These are phyloP conservation scores for Saprolegnia parasitica DNA, from an alignment of 352 stramenopile species.

Conservation along the genomic window DNA sequence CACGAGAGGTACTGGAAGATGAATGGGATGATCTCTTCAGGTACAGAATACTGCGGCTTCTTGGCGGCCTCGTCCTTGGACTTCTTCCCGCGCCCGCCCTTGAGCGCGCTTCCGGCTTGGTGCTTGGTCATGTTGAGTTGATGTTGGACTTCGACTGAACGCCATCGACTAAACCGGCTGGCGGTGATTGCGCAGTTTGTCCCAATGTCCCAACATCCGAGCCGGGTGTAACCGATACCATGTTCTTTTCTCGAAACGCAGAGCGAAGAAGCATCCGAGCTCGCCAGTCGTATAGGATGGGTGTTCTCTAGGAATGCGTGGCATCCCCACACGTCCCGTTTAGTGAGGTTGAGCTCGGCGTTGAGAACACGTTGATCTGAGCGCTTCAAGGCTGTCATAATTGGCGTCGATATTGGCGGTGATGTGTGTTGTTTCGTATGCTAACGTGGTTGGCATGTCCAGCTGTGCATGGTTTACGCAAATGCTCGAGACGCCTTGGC, in stretches of 20 bases:
- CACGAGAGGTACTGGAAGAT: slow-evolving; percentile 25
- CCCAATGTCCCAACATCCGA: not conserved
- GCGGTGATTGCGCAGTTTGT: not conserved
- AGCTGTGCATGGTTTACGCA: too few relatives aligned
- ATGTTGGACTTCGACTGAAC: not conserved
- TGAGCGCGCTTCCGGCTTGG: not conserved
- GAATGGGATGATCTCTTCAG: slow-evolving; percentile 18
- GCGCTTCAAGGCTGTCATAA: too few relatives aligned
- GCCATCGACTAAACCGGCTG: not conserved
- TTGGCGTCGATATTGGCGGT: too few relatives aligned
- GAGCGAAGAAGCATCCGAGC: too few relatives aligned
- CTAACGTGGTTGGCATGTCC: too few relatives aligned
- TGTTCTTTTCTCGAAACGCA: not conserved
- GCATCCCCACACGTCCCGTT: too few relatives aligned
- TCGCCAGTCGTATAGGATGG: too few relatives aligned
- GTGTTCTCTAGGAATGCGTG: too few relatives aligned
- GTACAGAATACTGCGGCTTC: not conserved
- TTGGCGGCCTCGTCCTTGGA: not conserved
- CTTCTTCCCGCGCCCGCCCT: not conserved
- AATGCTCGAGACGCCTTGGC: too few relatives aligned
- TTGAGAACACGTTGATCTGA: too few relatives aligned
- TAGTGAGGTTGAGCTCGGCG: too few relatives aligned
- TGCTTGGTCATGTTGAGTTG: not conserved
- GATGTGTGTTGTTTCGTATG: too few relatives aligned
- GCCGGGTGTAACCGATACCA: not conserved